Conservation (phyloP, 2,329 filamentous ascomycete species). For the Pseudohalonectria lignicola region DNA sequence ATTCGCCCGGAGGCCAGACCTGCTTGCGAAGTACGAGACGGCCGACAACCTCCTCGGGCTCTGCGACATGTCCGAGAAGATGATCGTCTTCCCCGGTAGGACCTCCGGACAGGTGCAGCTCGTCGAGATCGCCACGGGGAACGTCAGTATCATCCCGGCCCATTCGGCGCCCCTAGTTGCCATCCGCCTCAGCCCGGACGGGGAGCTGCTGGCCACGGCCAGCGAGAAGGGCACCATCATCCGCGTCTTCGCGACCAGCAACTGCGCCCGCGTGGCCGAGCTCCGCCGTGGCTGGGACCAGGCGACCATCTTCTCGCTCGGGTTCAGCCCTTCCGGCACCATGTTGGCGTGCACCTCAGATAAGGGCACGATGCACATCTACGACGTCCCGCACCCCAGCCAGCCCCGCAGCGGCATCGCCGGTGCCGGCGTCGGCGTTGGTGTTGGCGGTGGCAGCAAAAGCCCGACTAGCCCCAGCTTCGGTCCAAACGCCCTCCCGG, state of each 20-base stretch:
- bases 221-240: constrained; percentile 88
- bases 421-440: background rate
- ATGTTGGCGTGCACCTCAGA: constrained; percentile 89
- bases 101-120: constrained; percentile 82
- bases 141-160: constrained; percentile 87
- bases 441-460: constrained; percentile 6
- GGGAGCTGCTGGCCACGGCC: constrained; percentile 74
- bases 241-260: constrained; percentile 71
- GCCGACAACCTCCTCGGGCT: constrained; percentile 74
- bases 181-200: constrained; percentile 69
- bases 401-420: constrained; percentile 15
- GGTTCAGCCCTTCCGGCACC: constrained; percentile 71
- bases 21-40: constrained; percentile 71
- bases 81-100: constrained; percentile 78
- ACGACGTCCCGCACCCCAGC: constrained; percentile 61
- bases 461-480: constrained; percentile 2
- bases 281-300: constrained; percentile 81
- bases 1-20: constrained; percentile 61
- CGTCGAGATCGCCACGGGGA: constrained; percentile 64
- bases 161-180: constrained; percentile 72
- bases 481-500: constrained; percentile 1
- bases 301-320: constrained; percentile 76
- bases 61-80: constrained; percentile 60
- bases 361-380: constrained; percentile 91
- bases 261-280: constrained; percentile 72